A percentile compares a stretch with the other conserved stretches of the same genome.
phyloP scores from a whole-genome alignment of 2,329 filamentous ascomycete genomes.

The Dothideomycetes sp. region DNA sequence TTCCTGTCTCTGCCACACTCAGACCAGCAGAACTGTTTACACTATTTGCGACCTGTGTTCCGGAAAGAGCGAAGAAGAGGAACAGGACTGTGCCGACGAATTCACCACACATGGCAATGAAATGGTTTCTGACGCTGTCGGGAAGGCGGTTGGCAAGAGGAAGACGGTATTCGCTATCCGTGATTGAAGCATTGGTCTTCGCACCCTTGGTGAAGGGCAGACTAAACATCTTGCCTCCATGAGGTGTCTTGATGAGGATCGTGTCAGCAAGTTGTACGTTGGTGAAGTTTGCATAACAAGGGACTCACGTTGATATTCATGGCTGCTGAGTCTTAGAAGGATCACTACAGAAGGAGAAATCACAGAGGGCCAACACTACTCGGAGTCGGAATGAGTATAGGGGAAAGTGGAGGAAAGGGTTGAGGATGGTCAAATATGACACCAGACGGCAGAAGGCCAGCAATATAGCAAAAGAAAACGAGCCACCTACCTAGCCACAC shows the following conservation, averaged over 20 bases:
- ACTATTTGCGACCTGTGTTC: slow-evolving; percentile 34
- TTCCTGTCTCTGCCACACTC: slow-evolving; percentile 15
- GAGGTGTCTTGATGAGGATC: slow-evolving; percentile 11
- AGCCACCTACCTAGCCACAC: not conserved
- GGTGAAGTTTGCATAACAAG: slow-evolving; percentile 3
- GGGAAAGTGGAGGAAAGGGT: not conserved
- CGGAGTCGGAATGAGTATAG: no score
- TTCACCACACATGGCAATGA: slow-evolving; percentile 24
- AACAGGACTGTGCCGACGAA: slow-evolving; percentile 35
- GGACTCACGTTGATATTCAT: slow-evolving; percentile 18
- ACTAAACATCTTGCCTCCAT: slow-evolving; percentile 16
- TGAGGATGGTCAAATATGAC: not conserved
- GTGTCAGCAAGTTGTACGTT: no score
- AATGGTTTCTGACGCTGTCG: slow-evolving; percentile 15
- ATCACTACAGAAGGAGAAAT: no score
- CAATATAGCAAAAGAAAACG: not conserved
- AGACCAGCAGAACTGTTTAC: slow-evolving; percentile 15
- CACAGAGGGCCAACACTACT: no score
- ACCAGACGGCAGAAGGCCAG: not conserved
- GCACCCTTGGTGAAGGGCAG: slow-evolving; percentile 22
- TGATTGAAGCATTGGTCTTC: slow-evolving; percentile 14
- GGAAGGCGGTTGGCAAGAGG: slow-evolving; percentile 17
- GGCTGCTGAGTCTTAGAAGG: not conserved
- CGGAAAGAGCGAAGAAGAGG: slow-evolving; percentile 33
- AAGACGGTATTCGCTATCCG: slow-evolving; percentile 16